Percentiles rank a stretch among this genome's conserved stretches.
Evolutionary conservation across 108 stramenopile species (phyloP).

Genomic region (Stephanodiscus triporus): DNA sequence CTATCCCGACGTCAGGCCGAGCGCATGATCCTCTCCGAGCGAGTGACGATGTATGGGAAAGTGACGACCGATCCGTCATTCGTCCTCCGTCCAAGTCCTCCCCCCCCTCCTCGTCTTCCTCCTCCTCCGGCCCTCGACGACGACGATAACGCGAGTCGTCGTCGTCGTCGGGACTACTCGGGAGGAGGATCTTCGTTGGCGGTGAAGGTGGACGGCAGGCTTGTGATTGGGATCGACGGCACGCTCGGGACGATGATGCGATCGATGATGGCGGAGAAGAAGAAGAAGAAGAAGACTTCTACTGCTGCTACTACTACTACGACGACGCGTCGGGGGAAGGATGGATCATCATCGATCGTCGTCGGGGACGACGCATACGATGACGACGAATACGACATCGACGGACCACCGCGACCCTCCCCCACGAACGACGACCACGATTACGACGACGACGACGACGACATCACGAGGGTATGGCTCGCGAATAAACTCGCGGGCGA

Average conservation of each 20-base stretch:
- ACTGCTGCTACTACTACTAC: too few relatives aligned
- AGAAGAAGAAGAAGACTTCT: neutral
- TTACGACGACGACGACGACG: neutral
- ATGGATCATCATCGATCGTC: too few relatives aligned
- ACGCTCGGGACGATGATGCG: constrained; percentile 25
- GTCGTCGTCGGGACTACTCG: neutral
- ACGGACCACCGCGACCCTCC: neutral
- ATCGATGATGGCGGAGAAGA: neutral
- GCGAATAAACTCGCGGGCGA: constrained; percentile 78
- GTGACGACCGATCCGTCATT: constrained; percentile 45
- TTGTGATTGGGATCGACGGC: constrained; percentile 32
- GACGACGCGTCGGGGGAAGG: too few relatives aligned
- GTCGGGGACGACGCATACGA: neutral
- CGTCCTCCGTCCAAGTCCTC: constrained; percentile 18
- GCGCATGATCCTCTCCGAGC: constrained; percentile 59
- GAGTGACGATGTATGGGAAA: constrained; percentile 69
- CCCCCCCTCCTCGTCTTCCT: too few relatives aligned
- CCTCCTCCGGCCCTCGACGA: too few relatives aligned
- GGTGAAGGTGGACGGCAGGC: constrained; percentile 63
- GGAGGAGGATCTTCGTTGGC: constrained; percentile 1
- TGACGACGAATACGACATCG: neutral
- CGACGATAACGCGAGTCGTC: constrained; percentile 21
- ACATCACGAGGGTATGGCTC: constrained; percentile 61
- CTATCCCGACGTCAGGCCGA: constrained; percentile 66
- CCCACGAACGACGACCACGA: neutral